Evolutionary conservation across 306 rosid genomes (phyloP).

Genomic region (Pyrus pyrifolia): DNA sequence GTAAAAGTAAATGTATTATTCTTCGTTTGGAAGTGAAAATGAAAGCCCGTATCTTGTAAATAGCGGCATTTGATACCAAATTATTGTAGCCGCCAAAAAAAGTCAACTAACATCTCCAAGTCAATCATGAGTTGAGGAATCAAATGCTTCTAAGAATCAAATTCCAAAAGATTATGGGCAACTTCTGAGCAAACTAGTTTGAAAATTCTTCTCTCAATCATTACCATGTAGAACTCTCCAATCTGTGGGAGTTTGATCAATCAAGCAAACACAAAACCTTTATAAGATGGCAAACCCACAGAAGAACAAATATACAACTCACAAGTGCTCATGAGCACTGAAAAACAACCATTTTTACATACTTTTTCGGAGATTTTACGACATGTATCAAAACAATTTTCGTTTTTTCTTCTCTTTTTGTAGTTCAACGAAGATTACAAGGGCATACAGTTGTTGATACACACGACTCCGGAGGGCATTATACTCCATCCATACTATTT

Average conservation of each 20-base stretch:
- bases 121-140: no score
- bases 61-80: no score
- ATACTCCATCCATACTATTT: not conserved
- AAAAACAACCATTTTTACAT: not conserved
- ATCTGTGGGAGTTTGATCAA: not conserved
- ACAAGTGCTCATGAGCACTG: not conserved
- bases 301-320: no score
- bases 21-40: no score
- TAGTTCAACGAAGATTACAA: conserved; percentile 7
- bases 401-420: not conserved
- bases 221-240: not conserved
- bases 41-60: no score
- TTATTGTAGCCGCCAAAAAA: no score
- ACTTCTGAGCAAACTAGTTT: no score
- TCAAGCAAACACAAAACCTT: not conserved
- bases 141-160: no score
- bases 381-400: not conserved
- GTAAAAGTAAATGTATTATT: no score
- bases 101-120: no score
- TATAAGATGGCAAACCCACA: not conserved
- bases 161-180: no score
- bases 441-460: not conserved
- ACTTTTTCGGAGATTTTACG: not conserved
- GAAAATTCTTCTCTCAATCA: not conserved
- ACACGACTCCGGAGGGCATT: conserved; percentile 1